Evolutionary conservation across 345 rosid genomes (phyloP).

Genomic region (Geranium brycei): DNA sequence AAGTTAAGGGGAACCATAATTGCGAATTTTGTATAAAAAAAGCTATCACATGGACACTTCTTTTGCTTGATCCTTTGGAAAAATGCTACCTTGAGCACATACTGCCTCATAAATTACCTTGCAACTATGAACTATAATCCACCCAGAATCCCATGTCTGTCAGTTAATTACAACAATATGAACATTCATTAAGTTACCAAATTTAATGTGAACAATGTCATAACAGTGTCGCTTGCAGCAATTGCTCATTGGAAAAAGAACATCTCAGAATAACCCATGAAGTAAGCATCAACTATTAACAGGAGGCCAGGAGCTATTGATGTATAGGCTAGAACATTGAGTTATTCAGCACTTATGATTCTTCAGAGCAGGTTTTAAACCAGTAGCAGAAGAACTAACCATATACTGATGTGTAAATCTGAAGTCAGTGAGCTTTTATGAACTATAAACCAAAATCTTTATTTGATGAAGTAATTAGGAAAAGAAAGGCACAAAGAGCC

Average conservation of each 20-base stretch:
- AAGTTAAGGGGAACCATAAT: no score
- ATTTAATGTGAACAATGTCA: neutral
- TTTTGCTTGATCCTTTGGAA: no score
- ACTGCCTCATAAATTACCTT: neutral
- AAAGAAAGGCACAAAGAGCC: neutral
- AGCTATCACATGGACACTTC: no score
- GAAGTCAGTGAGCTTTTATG: neutral
- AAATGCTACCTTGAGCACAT: neutral
- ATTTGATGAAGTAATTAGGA: neutral
- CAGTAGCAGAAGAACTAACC: neutral
- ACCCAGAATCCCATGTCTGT: neutral
- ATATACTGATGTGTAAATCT: neutral
- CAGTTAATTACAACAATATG: no score
- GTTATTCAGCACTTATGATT: neutral
- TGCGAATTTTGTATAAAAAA: no score
- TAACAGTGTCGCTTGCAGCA: neutral
- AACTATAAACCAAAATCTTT: neutral
- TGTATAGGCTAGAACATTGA: neutral
- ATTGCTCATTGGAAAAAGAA: neutral
- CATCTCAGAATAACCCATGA: neutral
- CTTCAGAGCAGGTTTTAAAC: neutral
- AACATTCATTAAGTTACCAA: no score
- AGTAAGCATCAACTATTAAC: neutral
- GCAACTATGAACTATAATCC: neutral
- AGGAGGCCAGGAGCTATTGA: neutral